A percentile compares a stretch with the other conserved stretches of the same genome.
Evolutionary conservation across 2,329 filamentous ascomycete genomes (phyloP).

Genomic region (Fragosphaeria purpurea): DNA sequence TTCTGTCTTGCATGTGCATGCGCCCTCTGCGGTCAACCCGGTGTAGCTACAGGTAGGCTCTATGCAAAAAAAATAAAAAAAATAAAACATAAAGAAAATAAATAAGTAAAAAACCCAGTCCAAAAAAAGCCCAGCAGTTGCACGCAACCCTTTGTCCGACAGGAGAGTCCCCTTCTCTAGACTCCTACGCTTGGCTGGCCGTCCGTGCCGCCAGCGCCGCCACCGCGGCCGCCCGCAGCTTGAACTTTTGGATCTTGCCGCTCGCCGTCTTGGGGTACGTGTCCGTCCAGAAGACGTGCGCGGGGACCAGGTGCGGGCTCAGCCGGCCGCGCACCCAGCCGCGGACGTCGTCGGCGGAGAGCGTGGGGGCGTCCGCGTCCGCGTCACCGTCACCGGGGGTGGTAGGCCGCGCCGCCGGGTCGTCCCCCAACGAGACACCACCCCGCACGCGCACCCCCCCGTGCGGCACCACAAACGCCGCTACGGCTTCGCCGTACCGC

Average conservation of each 20-base stretch:
- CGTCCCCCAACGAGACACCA: constrained; percentile 15
- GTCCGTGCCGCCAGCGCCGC: too few relatives aligned
- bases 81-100: too few relatives aligned
- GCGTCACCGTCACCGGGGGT: constrained; percentile 11
- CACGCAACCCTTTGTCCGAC: too few relatives aligned
- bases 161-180: too few relatives aligned
- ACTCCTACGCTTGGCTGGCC: too few relatives aligned
- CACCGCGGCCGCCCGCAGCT: constrained; percentile 32
- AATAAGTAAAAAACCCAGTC: too few relatives aligned
- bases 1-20: too few relatives aligned
- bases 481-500: constrained; percentile 76
- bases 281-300: constrained; percentile 77
- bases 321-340: constrained; percentile 63
- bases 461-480: constrained; percentile 63
- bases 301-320: constrained; percentile 70
- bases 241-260: constrained; percentile 95
- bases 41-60: too few relatives aligned
- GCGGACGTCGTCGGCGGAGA: constrained; percentile 44
- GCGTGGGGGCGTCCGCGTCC: constrained; percentile 28
- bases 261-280: constrained; percentile 92
- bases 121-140: too few relatives aligned
- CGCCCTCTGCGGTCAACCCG: too few relatives aligned
- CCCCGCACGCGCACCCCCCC: constrained; percentile 22
- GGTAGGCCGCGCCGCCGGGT: constrained; percentile 6
- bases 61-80: too few relatives aligned